Evolutionary conservation across 768 basidiomycete genomes (phyloP), one percentile per base, ranked within the genome.

Genomic region (Hygrocybe punicea): DNA sequence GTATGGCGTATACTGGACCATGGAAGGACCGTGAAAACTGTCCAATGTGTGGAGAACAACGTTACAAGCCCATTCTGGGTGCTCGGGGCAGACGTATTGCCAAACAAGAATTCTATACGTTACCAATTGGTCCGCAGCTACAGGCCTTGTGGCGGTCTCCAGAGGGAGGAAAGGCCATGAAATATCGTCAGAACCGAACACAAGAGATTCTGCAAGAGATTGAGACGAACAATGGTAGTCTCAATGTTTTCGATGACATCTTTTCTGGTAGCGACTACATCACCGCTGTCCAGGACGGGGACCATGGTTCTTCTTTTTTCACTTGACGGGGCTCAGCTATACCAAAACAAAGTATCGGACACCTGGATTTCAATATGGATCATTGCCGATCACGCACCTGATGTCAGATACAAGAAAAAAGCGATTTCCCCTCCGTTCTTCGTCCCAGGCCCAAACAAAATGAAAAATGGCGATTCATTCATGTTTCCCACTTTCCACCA

Each of bases 271-370:
- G 11, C 0, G 69, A 70, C 3, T 74, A 69, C 45, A 59, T 78
- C 0, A 47, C 68, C 1, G 60, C 64, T n/a, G 61, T 65, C 4
- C 3, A 29, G 14, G 14, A 50, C 6, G 62, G 52, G 0, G 56
- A 62, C 78, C 40, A 69, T 69, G 1, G 51, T 76, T 3, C 59
- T 78, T 2, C 62, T 75, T 50, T 57, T 72, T 0, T 78, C 74
- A 0, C 59, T 77, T 6, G 72, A 80, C 48, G 75, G 78, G 0
- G 70, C 73, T 0, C 78, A 80, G 57, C 68, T 80, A 1, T 77
- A 76, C 57, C 53, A 54, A 9, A 63, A 62, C 58, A 78, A 77
- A 59, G 37, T 10, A 5, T 68, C 76, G 6, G 68, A 72, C 58
- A 64, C 64, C 53, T 70, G 69, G 70, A 68, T 71, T 13, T 69